A percentile compares a stretch with the other conserved stretches of the same genome.
These are phyloP conservation scores for Crithidia expoeki DNA, from an alignment of 208 protist genomes.

Conservation along the genomic window DNA sequence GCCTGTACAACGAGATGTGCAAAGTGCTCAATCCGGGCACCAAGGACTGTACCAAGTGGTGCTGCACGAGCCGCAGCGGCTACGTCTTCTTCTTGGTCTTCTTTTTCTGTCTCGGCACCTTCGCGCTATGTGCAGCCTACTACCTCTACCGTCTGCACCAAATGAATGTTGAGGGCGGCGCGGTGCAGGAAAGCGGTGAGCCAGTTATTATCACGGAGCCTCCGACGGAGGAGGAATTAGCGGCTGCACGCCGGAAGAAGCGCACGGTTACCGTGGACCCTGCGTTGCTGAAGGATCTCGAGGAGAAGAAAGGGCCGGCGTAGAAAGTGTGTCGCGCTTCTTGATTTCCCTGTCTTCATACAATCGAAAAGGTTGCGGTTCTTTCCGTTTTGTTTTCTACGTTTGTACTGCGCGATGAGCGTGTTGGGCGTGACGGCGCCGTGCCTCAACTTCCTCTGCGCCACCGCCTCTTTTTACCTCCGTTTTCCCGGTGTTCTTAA, in stretches of 20 bases:
- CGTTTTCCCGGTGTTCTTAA: too few species aligned
- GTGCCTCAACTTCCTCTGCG: too few species aligned
- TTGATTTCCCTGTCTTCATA: too few species aligned
- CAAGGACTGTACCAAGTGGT: conserved; percentile 76
- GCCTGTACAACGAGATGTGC: conserved; percentile 73
- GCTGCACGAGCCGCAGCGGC: conserved; percentile 65
- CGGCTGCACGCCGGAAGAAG: conserved; percentile 49
- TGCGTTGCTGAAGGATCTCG: conserved; percentile 50
- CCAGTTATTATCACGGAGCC: conserved; percentile 34
- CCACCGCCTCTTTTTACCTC: too few species aligned
- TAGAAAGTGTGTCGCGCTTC: not conserved
- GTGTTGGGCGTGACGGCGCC: not conserved
- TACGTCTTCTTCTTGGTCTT: conserved; percentile 82
- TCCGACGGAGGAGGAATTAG: conserved; percentile 40
- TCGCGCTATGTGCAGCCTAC: conserved; percentile 63
- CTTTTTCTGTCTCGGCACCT: conserved; percentile 76
- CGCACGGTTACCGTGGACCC: conserved; percentile 64
- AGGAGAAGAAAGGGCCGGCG: conserved; percentile 18
- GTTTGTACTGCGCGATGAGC: not conserved
- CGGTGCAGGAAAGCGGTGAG: conserved; percentile 59
- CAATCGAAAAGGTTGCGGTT: too few species aligned
- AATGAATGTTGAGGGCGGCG: conserved; percentile 70
- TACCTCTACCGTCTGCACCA: conserved; percentile 81
- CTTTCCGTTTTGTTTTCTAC: not conserved
- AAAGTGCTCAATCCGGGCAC: conserved; percentile 43